These are phyloP conservation scores for Apium graveolens DNA, from an alignment of 129 eudicot genomes.

Conservation along the genomic window DNA sequence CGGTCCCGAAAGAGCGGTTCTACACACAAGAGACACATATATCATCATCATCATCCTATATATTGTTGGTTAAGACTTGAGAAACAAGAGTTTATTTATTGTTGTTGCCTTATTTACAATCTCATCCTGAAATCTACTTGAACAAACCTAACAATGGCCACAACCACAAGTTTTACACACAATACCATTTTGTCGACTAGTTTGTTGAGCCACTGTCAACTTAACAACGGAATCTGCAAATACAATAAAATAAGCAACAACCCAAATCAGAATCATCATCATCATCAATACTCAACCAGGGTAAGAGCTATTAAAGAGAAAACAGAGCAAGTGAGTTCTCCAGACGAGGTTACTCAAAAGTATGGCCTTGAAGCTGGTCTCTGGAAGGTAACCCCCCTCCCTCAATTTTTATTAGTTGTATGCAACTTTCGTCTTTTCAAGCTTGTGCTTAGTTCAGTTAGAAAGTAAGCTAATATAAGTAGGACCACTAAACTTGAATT, in stretches of 20 bases:
- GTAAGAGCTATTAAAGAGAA: constrained; percentile 70
- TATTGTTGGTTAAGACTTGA: not conserved
- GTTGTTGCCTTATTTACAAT: not conserved
- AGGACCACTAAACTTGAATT: no score
- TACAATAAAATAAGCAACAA: not conserved
- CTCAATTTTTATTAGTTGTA: not conserved
- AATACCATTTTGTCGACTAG: constrained; percentile 9
- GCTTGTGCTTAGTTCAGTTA: no score
- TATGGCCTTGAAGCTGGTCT: constrained; percentile 94
- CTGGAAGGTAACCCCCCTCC: constrained; percentile 58
- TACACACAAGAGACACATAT: no score
- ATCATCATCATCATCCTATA: no score
- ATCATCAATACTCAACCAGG: not conserved
- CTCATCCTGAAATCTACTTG: not conserved
- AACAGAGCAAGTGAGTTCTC: constrained; percentile 26
- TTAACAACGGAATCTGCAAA: not conserved
- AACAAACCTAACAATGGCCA: constrained; percentile 27
- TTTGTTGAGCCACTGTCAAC: constrained; percentile 8
- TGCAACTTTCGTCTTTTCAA: not conserved
- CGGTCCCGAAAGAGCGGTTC: no score
- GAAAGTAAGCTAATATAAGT: no score
- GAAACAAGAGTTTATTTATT: not conserved
- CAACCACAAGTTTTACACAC: constrained; percentile 17
- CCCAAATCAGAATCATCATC: constrained; percentile 7
- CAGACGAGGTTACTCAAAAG: constrained; percentile 71